Conservation (phyloP, 2,329 filamentous ascomycete species). For the Paraphaeosphaeria minitans region DNA sequence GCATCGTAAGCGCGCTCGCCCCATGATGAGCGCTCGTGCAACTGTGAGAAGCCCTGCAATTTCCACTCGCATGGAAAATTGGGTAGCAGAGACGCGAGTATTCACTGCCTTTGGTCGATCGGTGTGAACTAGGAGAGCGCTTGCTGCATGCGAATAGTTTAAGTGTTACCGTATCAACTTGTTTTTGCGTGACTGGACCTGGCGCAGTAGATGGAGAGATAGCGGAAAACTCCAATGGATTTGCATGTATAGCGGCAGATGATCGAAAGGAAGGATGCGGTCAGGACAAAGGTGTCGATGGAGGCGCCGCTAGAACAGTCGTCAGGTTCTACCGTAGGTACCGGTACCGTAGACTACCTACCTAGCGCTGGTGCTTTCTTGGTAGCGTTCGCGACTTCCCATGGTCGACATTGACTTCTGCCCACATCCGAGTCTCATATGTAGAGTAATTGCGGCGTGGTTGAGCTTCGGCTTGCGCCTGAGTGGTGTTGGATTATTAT, state of each 20-base stretch:
- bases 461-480: neutral
- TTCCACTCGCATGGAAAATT: neutral
- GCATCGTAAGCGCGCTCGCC: neutral
- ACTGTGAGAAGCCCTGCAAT: neutral
- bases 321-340: too few relatives aligned
- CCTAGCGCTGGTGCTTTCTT: neutral
- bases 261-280: neutral
- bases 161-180: neutral
- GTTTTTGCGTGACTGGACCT: neutral
- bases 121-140: neutral
- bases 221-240: too few relatives aligned
- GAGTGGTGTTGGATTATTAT: too few relatives aligned
- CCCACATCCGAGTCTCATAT: neutral
- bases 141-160: neutral
- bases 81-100: neutral
- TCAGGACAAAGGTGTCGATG: neutral
- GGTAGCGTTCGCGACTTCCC: neutral
- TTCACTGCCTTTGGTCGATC: neutral
- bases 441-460: neutral
- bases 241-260: neutral
- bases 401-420: neutral
- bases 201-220: neutral
- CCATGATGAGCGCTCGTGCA: neutral
- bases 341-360: too few relatives aligned
- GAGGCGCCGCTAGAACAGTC: neutral